These are phyloP conservation scores for Chrysanthemum makinoi DNA, from an alignment of 129 eudicot species.

Conservation along the genomic window DNA sequence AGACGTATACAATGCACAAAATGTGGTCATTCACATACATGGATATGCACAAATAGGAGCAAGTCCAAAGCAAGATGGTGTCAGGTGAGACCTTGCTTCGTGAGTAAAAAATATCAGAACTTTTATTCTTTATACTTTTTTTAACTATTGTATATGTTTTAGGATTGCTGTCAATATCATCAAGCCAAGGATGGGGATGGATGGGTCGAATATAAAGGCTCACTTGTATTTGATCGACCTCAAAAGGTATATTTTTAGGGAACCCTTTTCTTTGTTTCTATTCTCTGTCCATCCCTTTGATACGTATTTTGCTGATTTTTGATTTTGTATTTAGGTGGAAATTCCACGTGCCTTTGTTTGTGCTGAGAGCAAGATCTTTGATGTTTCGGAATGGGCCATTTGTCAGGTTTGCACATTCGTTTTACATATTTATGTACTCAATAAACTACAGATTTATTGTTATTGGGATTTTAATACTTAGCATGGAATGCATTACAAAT, in stretches of 20 bases:
- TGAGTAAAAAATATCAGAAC: not conserved
- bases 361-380: conserved; percentile 94
- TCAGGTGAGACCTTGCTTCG: conserved; percentile 51
- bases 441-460: not conserved
- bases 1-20: conserved; percentile 97
- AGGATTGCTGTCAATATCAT: conserved; percentile 99
- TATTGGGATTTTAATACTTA: not conserved
- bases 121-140: not conserved
- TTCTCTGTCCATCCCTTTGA: not conserved
- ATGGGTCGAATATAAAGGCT: conserved; percentile 97
- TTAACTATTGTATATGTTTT: conserved; percentile 17
- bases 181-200: conserved; percentile 99
- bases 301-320: conserved; percentile 7
- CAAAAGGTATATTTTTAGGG: conserved; percentile 52
- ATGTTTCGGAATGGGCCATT: conserved; percentile 97
- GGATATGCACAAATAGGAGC: conserved; percentile 91
- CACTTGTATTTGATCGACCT: conserved; percentile 70
- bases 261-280: too few relatives aligned
- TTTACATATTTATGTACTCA: not conserved
- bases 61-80: conserved; percentile 99
- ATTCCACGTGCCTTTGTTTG: conserved; percentile 96
- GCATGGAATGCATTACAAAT: too few relatives aligned
- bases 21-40: conserved; percentile 89
- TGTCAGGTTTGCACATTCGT: conserved; percentile 66
- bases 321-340: conserved; percentile 50